These are phyloP conservation scores for Pichia sp. DNA, from an alignment of 1,139 yeast species.

Conservation along the genomic window DNA sequence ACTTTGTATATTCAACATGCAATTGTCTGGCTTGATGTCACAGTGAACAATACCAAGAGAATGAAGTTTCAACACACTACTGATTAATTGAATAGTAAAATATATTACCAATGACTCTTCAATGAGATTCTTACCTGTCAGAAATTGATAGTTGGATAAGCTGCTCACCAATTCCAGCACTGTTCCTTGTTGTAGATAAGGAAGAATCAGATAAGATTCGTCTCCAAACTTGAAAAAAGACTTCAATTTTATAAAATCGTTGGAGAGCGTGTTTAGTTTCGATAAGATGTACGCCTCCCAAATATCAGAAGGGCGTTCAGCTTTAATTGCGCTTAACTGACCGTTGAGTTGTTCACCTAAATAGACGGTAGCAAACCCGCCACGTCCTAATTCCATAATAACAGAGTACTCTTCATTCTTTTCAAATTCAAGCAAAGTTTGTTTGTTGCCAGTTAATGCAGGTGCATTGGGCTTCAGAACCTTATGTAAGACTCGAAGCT, in stretches of 20 bases:
- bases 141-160: constrained; percentile 34
- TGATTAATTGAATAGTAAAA: constrained; percentile 50
- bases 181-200: constrained; percentile 72
- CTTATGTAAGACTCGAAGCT: constrained; percentile 39
- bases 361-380: constrained; percentile 78
- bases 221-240: constrained; percentile 58
- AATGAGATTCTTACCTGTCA: constrained; percentile 27
- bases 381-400: constrained; percentile 64
- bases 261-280: constrained; percentile 43
- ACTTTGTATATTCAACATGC: constrained; percentile 60
- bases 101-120: constrained; percentile 67
- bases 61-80: constrained; percentile 44
- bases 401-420: constrained; percentile 50
- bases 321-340: constrained; percentile 60
- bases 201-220: constrained; percentile 70
- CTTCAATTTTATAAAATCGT: constrained; percentile 45
- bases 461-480: constrained; percentile 46
- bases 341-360: constrained; percentile 66
- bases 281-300: constrained; percentile 82
- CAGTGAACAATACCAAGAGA: constrained; percentile 71
- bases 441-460: constrained; percentile 38
- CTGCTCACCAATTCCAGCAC: constrained; percentile 64
- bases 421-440: constrained; percentile 43
- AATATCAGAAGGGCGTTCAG: constrained; percentile 62
- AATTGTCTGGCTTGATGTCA: constrained; percentile 81